Conservation (phyloP, 148 eudicot species). For the Heliamphora exappendiculata region DNA sequence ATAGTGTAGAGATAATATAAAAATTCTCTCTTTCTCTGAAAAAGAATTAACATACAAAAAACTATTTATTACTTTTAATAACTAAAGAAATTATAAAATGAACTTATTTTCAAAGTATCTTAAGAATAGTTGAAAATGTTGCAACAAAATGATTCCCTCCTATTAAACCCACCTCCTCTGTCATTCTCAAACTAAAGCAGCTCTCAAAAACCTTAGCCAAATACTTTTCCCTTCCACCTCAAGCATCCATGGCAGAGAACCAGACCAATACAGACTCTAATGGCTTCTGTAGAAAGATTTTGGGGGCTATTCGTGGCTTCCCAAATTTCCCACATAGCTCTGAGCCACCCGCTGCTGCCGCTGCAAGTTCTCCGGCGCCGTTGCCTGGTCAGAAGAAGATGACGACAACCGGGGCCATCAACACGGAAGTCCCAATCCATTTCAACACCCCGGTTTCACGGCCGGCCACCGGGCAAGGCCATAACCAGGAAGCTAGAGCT, state of each 20-base stretch:
- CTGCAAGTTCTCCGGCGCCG: background rate
- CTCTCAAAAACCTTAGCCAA: background rate
- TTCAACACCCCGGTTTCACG: constrained; percentile 1
- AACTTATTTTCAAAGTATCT: too few species aligned
- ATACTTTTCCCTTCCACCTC: background rate
- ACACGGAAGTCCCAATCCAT: constrained; percentile 2
- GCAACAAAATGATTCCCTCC: constrained; percentile 8
- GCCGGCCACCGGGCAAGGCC: background rate
- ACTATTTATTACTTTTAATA: too few species aligned
- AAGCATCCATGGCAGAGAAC: constrained; percentile 18
- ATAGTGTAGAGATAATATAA: background rate
- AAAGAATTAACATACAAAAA: too few species aligned
- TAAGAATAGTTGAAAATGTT: background rate
- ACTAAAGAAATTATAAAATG: too few species aligned
- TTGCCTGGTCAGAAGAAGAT: background rate
- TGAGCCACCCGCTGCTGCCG: background rate
- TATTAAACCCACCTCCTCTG: background rate
- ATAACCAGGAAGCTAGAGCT: background rate
- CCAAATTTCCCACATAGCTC: background rate
- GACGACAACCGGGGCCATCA: background rate
- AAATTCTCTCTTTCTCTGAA: background rate
- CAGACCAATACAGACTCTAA: constrained; percentile 7
- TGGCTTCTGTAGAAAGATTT: constrained; percentile 18
- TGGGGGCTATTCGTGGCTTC: constrained; percentile 6
- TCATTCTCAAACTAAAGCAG: background rate